Conservation (phyloP, 495 filamentous ascomycete species). For the Trichoderma virens region DNA sequence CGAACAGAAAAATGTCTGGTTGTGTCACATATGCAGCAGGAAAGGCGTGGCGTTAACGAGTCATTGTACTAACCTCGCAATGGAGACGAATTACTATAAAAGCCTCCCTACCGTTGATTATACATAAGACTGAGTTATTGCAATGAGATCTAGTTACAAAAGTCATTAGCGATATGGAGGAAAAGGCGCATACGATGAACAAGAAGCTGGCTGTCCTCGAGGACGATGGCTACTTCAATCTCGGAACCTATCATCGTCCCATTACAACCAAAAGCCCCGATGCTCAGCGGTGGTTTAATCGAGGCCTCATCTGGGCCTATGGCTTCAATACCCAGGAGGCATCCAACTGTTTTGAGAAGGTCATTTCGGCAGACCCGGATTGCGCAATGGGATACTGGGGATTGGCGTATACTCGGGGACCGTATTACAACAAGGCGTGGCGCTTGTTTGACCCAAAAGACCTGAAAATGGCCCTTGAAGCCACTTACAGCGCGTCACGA, state of each 20-base stretch:
- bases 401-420: conserved; percentile 53
- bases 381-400: conserved; percentile 67
- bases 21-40: too few species aligned
- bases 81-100: too few species aligned
- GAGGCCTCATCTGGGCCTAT: conserved; percentile 56
- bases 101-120: too few species aligned
- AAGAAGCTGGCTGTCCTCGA: conserved; percentile 11
- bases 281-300: conserved; percentile 51
- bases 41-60: too few species aligned
- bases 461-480: conserved; percentile 35
- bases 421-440: conserved; percentile 73
- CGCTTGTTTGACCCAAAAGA: conserved; percentile 54
- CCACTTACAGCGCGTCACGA: conserved; percentile 19
- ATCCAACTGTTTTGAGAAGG: conserved; percentile 49
- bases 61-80: too few species aligned
- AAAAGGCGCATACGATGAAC: neutral
- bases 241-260: conserved; percentile 42
- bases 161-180: too few species aligned
- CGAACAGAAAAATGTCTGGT: too few species aligned
- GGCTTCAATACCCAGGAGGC: conserved; percentile 60
- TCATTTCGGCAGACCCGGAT: conserved; percentile 40
- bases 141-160: neutral
- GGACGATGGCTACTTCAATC: conserved; percentile 41
- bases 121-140: too few species aligned
- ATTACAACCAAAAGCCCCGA: conserved; percentile 36